A percentile compares a stretch with the other conserved stretches of the same genome.
These are phyloP conservation scores for Pichia sp. DNA, from an alignment of 1,139 yeast genomes.

Conservation along the genomic window DNA sequence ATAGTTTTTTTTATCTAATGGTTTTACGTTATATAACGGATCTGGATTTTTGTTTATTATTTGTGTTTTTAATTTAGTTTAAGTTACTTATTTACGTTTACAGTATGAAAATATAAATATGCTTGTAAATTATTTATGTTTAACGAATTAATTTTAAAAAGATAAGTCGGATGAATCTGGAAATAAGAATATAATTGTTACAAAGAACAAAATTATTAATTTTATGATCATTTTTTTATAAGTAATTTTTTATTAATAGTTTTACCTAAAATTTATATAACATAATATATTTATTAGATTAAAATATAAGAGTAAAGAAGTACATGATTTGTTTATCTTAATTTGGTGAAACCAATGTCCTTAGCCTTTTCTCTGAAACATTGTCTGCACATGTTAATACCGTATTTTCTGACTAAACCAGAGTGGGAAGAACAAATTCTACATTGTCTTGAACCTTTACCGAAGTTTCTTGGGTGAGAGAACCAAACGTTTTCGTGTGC, in stretches of 20 bases:
- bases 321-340: conserved; percentile 57
- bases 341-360: conserved; percentile 99
- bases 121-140: too few relatives aligned
- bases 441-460: conserved; percentile 99
- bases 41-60: too few relatives aligned
- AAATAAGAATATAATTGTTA: too few relatives aligned
- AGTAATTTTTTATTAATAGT: conserved; percentile 1
- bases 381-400: conserved; percentile 99
- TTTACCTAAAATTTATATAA: conserved; percentile 6
- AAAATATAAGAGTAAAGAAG: conserved; percentile 6
- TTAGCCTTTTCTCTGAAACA: conserved; percentile 99
- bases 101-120: too few relatives aligned
- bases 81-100: too few relatives aligned
- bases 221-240: neutral
- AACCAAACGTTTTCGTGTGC: conserved; percentile 99
- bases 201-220: too few relatives aligned
- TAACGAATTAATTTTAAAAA: too few relatives aligned
- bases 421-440: conserved; percentile 99
- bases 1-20: too few relatives aligned
- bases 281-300: conserved; percentile 6
- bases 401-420: conserved; percentile 99
- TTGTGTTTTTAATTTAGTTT: too few relatives aligned
- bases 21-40: too few relatives aligned
- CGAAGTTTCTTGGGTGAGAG: conserved; percentile 99
- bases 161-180: too few relatives aligned